A percentile compares a stretch with the other conserved stretches of the same genome.
phyloP scores from a whole-genome alignment of 1,284 basidiomycete species.

The Malassezia obtusa region DNA sequence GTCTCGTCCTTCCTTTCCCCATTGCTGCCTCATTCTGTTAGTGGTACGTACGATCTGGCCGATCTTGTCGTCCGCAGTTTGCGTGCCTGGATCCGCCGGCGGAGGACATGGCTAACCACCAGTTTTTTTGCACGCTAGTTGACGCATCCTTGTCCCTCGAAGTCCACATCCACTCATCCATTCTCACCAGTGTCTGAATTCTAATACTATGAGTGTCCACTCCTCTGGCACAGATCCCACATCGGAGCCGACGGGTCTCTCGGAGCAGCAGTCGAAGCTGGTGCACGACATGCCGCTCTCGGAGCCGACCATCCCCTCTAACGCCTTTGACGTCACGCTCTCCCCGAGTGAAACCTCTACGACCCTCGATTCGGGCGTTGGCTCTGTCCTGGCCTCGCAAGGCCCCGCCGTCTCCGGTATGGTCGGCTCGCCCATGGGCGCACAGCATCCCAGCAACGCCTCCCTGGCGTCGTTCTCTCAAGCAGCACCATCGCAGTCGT shows the following conservation, averaged over 20 bases:
- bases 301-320: neutral
- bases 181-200: no score
- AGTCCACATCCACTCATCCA: no score
- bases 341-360: neutral
- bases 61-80: no score
- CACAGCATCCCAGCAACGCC: neutral
- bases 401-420: no score
- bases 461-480: neutral
- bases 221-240: neutral
- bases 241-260: neutral
- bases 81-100: no score
- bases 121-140: no score
- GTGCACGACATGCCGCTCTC: neutral
- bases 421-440: neutral
- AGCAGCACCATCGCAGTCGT: neutral
- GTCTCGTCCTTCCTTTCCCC: neutral
- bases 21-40: neutral
- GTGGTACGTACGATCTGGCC: no score
- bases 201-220: neutral
- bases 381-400: neutral
- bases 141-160: no score
- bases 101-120: no score
- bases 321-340: neutral
- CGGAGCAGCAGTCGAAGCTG: neutral
- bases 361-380: neutral